Base-by-base conservation (phyloP, 331 rosid genomes). In the Arachis monticola region DNA sequence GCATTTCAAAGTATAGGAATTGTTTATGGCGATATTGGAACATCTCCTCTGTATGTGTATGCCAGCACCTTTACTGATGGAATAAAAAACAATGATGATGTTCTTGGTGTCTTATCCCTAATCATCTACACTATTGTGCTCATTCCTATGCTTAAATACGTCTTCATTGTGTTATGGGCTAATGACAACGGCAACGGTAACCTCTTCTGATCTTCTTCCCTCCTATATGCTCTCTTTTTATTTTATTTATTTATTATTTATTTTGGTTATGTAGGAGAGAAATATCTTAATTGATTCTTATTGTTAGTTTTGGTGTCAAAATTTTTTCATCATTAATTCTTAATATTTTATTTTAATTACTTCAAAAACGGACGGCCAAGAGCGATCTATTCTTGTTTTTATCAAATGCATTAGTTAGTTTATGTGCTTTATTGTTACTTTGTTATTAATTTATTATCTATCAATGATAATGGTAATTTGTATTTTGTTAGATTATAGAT, bases 1-100 rank as follows among this genome's bases (percentile, higher is more conserved):
- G 98, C 98, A 40, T 89, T 89, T 84, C 98, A 93, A 72, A 89
- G 94, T 75, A 75, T 93, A 46, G 98, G 98, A 40, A 70, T 93
- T 41, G 90, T 91, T 11, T 93, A 91, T 2, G 98, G 97, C 2
- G 98, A 93, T 84, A 89, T 93, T 35, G 98, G 98, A 2, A 93
- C 98, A 5, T 93, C 98, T 1, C 98, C 97, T 1, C 87, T 93
- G 10, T 93, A 91, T 13, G 98, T 93, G 5, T 91, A 3, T 12
- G 45, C 86, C 0, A 87, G 93, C 68, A 91, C 89, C 0, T 93
- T 93, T 84, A 1, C 79, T 0, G 0, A 77, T 0, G 59, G 52
- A 2, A 88, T 91, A 2, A 14, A 78, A 0, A 1, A 83, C 81
- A 52, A 1, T 0, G 92, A 93, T 2, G 98, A 93, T 31, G 47